phyloP scores from a whole-genome alignment of 1,284 basidiomycete species.

The Naganishia sp. region DNA sequence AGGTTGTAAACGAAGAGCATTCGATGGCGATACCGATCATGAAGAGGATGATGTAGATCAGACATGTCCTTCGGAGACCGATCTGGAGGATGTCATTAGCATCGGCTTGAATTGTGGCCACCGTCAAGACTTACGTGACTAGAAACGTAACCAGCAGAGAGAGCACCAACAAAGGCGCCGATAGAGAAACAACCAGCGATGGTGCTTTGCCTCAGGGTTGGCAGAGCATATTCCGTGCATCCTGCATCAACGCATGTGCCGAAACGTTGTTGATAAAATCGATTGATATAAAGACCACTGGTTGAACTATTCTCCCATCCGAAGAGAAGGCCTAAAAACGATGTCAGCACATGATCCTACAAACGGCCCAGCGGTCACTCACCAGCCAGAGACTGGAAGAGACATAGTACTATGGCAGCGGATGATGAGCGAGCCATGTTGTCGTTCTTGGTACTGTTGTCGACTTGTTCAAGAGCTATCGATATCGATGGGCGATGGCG shows the following conservation, averaged over 20 bases:
- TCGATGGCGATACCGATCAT: constrained; percentile 54
- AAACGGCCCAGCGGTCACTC: neutral
- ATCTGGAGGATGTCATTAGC: constrained; percentile 36
- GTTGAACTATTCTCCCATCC: constrained; percentile 36
- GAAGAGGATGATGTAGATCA: constrained; percentile 51
- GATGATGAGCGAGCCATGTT: constrained; percentile 28
- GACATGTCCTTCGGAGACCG: constrained; percentile 49
- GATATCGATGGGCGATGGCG: neutral
- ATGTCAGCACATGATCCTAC: neutral
- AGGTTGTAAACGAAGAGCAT: constrained; percentile 45
- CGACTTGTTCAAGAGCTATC: neutral
- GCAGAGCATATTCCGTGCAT: constrained; percentile 28
- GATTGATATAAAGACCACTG: constrained; percentile 32
- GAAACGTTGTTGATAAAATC: constrained; percentile 29
- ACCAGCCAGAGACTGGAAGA: constrained; percentile 36
- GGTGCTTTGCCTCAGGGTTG: constrained; percentile 46
- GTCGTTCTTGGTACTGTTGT: neutral
- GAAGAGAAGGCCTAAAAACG: constrained; percentile 27
- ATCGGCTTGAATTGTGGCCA: neutral
- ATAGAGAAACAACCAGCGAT: constrained; percentile 52
- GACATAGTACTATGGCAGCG: constrained; percentile 32
- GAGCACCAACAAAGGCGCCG: constrained; percentile 51
- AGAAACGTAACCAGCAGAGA: constrained; percentile 46
- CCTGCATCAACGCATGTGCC: constrained; percentile 22
- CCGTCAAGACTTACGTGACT: constrained; percentile 38